Conservation (phyloP, 2,329 filamentous ascomycete species). For the Claviceps capensis region DNA sequence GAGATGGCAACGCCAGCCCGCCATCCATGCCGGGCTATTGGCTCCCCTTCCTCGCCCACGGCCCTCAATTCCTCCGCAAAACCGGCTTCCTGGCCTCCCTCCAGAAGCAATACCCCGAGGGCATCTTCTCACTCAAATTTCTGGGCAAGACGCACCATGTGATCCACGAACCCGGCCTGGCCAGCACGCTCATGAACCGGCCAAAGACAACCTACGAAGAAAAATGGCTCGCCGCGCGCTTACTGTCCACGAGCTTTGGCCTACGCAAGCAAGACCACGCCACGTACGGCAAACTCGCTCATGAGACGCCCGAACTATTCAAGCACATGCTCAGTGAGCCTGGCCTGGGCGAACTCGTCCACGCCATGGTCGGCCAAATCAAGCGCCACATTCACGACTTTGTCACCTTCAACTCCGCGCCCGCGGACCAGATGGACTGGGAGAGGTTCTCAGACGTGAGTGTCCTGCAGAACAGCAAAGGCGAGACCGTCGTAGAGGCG, state of each 20-base stretch:
- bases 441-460: slow-evolving; percentile 20
- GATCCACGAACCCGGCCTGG: slow-evolving; percentile 19
- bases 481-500: slow-evolving; percentile 17
- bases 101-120: slow-evolving; percentile 18
- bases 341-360: slow-evolving; percentile 12
- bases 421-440: slow-evolving; percentile 25
- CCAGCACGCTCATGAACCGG: slow-evolving; percentile 15
- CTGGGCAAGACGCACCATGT: slow-evolving; percentile 21
- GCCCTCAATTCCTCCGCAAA: slow-evolving; percentile 17
- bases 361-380: slow-evolving; percentile 11
- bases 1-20: slow-evolving; percentile 6
- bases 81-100: slow-evolving; percentile 18
- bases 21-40: slow-evolving; percentile 20
- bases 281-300: slow-evolving; percentile 17
- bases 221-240: slow-evolving; percentile 10
- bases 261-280: slow-evolving; percentile 15
- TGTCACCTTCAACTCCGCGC: slow-evolving; percentile 24
- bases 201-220: slow-evolving; percentile 14
- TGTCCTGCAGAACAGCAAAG: slow-evolving; percentile 14
- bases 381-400: slow-evolving; percentile 20
- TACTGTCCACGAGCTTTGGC: slow-evolving; percentile 21
- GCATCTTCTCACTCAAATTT: slow-evolving; percentile 22
- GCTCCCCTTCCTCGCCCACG: slow-evolving; percentile 23
- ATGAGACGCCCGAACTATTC: slow-evolving; percentile 16
- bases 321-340: slow-evolving; percentile 14